Evolutionary conservation across 2,329 filamentous ascomycete species (phyloP), one percentile per base, ranked within the genome.

Genomic region (Penicillium fuscoglaucum): DNA sequence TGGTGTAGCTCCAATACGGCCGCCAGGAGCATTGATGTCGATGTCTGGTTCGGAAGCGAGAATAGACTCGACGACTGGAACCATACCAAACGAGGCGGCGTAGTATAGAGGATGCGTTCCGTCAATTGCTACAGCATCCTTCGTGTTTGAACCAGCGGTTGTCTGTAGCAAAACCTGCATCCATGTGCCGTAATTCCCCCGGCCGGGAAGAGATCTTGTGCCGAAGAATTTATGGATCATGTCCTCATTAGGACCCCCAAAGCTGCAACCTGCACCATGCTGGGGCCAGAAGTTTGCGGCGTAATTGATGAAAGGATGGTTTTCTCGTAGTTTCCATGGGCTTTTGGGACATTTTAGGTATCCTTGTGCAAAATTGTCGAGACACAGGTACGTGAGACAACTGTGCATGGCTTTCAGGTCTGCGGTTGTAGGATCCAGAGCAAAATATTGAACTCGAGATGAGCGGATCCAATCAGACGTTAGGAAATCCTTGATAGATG

Each of bases 61-160:
- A 31, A 66, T 60, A 26, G 57, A 52, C 24, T 61, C 49, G 28
- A 66, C 54, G 9, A 66, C 63, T 29, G 58, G 52, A 15, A 47
- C 21, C 63, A 66, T 62, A 0, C 64, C 64, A 49, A 64, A 66
- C 1, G 64, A 66, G 19, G 59, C 58, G 1, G 64, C 64, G 29
- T 66, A 66, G 47, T 66, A 66, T 5, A 66, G 49, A 3, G 64
- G 64, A 13, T 66, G 58, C 1, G 64, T 66, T 6, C 21, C 51
- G 21, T 64, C 55, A 26, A 66, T 62, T 24, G 40, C 48, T 12
- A 41, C 40, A 1, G 26, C 7, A 28, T 46, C 31, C 3, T 53
- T 17, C 19, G 48, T 52, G 3, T 24, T 26, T 3, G 44, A 52
- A 21, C 1, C 24, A 13, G 41, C 24, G 6, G 29, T 57, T 21